Evolutionary conservation across 768 basidiomycete species (phyloP), one percentile per base, ranked within the genome.

Genomic region (Trametes cubensis): DNA sequence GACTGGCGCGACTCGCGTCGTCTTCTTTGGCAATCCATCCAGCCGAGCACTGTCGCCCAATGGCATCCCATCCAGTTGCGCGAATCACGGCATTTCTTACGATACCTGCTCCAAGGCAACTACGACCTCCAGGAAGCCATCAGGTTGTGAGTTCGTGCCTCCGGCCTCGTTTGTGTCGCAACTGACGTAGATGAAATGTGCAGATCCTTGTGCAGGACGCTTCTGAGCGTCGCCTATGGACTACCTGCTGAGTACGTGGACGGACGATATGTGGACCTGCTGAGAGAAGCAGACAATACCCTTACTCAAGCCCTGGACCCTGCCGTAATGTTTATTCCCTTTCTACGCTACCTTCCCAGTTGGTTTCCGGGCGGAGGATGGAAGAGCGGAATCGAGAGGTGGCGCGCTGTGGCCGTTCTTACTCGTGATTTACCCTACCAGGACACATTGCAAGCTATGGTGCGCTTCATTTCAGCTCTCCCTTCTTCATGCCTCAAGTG

Each of bases 361-460:
- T 89, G 86, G 85, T 74, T 84, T 49, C 89, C 89, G 21, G 86
- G 87, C 4, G 79, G 83, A 4, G 79, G 78, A 2, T 90, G 90
- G 73, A 81, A 83, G 69, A 72, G 73, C 8, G 85, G 84, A 60
- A 85, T 87, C 2, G 72, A 60, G 18, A 69, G 64, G 10, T 89
- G 87, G 87, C 87, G 82, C 69, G 78, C 74, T 25, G 79, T 78
- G 72, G 81, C 87, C 70, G 78, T 82, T 50, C 82, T 83, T 60
- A 85, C 83, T 50, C 81, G 84, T n/a, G 81, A 89, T 21, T 73
- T 74, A 49, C 88, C 88, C 2, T 89, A 80, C 56, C 77, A 80
- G 44, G 85, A 75, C 54, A 79, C 83, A 46, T 80, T 82, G 72
- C 74, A 75, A 13, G 80, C 78, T 55, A 78, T 86, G 72, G 87